phyloP scores from a whole-genome alignment of 495 filamentous ascomycete genomes.

The Sporormia fimetaria region DNA sequence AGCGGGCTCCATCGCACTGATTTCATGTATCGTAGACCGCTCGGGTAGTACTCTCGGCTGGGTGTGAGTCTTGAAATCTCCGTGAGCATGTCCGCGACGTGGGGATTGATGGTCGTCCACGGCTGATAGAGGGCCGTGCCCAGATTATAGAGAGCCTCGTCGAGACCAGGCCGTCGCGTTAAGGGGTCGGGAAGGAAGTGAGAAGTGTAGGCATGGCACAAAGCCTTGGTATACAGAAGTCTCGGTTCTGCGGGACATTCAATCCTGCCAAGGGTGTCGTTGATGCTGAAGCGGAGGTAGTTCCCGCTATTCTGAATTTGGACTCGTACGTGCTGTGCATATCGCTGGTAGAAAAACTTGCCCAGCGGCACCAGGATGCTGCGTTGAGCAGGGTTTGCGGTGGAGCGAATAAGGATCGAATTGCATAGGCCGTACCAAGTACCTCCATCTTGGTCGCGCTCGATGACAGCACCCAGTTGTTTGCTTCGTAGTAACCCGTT shows the following conservation, averaged over 20 bases:
- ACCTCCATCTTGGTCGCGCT: constrained; percentile 32
- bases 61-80: constrained; percentile 22
- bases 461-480: constrained; percentile 26
- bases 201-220: constrained; percentile 28
- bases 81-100: not conserved
- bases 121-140: constrained; percentile 19
- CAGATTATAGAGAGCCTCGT: constrained; percentile 27
- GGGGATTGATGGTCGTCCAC: constrained; percentile 16
- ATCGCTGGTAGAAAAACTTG: constrained; percentile 1
- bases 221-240: constrained; percentile 27
- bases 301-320: constrained; percentile 8
- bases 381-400: constrained; percentile 27
- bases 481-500: constrained; percentile 15
- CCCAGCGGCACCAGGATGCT: constrained; percentile 27
- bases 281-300: constrained; percentile 34
- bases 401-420: constrained; percentile 38
- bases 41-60: constrained; percentile 26
- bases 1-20: constrained; percentile 23
- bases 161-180: constrained; percentile 27
- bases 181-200: constrained; percentile 28
- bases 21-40: constrained; percentile 22
- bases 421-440: constrained; percentile 41
- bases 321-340: constrained; percentile 32
- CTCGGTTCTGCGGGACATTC: constrained; percentile 27
- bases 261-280: constrained; percentile 24